These are phyloP conservation scores for Usnea hakonensis DNA, from an alignment of 495 filamentous ascomycete genomes.

Conservation along the genomic window DNA sequence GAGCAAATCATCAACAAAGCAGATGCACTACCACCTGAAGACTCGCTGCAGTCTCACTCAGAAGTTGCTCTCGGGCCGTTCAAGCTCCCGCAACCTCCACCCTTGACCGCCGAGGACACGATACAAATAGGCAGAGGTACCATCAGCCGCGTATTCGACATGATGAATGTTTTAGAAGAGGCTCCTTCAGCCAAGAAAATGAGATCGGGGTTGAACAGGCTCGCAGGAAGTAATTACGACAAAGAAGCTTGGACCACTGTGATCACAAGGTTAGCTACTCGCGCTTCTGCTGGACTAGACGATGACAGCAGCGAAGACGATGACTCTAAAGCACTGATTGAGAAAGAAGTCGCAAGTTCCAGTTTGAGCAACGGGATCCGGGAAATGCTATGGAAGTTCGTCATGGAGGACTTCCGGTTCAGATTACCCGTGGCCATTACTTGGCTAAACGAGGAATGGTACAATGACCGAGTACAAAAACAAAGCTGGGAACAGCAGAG, in stretches of 20 bases:
- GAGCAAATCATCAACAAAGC: constrained; percentile 66
- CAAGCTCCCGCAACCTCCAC: constrained; percentile 68
- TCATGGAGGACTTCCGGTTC: constrained; percentile 82
- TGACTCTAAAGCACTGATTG: constrained; percentile 20
- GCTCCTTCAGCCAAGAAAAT: constrained; percentile 40
- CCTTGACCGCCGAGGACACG: constrained; percentile 59
- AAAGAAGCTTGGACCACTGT: constrained; percentile 87
- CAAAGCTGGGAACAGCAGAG: constrained; percentile 35
- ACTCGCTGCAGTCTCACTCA: constrained; percentile 38
- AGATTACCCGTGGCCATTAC: constrained; percentile 79
- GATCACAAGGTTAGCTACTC: constrained; percentile 76
- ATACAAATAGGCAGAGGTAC: constrained; percentile 59
- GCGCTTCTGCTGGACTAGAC: constrained; percentile 62
- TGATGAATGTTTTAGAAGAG: constrained; percentile 62
- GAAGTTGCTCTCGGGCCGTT: constrained; percentile 61
- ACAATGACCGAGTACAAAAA: constrained; percentile 67
- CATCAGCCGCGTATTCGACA: constrained; percentile 66
- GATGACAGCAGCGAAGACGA: constrained; percentile 33
- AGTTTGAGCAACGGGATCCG: constrained; percentile 61
- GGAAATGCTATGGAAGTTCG: constrained; percentile 69
- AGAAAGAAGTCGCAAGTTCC: constrained; percentile 22
- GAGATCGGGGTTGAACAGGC: constrained; percentile 62
- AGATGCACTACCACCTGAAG: constrained; percentile 54
- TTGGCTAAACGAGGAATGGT: constrained; percentile 98
- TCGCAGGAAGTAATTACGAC: constrained; percentile 80